Percentiles rank a stretch among this genome's conserved stretches.
phyloP scores from a whole-genome alignment of 2,329 filamentous ascomycete species.

The Scytalidium lignicola region DNA sequence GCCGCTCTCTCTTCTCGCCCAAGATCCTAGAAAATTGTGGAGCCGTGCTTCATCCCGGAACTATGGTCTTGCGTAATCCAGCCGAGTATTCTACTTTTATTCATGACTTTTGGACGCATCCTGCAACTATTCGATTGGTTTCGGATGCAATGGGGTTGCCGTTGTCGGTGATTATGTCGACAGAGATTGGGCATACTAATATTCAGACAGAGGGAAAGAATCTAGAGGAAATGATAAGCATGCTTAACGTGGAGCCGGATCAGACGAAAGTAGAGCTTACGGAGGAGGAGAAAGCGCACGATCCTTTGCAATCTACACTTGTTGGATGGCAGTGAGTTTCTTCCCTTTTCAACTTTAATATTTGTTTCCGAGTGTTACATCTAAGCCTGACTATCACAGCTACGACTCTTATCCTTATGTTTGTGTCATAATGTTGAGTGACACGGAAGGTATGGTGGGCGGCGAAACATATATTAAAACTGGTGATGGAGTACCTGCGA shows the following conservation, averaged over 20 bases:
- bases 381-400: too few species aligned
- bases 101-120: slow-evolving; percentile 21
- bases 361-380: too few species aligned
- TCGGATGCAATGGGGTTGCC: slow-evolving; percentile 19
- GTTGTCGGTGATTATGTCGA: slow-evolving; percentile 19
- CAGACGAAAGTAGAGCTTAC: slow-evolving; percentile 12
- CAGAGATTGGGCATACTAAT: slow-evolving; percentile 24
- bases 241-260: slow-evolving; percentile 15
- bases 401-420: slow-evolving; percentile 40
- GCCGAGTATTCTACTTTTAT: slow-evolving; percentile 20
- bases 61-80: slow-evolving; percentile 18
- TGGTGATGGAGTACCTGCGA: slow-evolving; percentile 32
- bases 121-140: slow-evolving; percentile 17
- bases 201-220: slow-evolving; percentile 16
- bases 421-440: slow-evolving; percentile 40
- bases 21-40: slow-evolving; percentile 4
- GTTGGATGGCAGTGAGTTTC: slow-evolving; percentile 21
- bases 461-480: slow-evolving; percentile 53
- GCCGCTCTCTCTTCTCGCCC: slow-evolving; percentile 1
- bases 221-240: slow-evolving; percentile 10
- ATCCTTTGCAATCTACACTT: slow-evolving; percentile 14
- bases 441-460: slow-evolving; percentile 36
- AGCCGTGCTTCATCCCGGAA: slow-evolving; percentile 6
- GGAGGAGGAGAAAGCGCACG: slow-evolving; percentile 10
- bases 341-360: background rate